phyloP scores from a whole-genome alignment of 2,329 filamentous ascomycete genomes.

The Zopfia rhizophila region DNA sequence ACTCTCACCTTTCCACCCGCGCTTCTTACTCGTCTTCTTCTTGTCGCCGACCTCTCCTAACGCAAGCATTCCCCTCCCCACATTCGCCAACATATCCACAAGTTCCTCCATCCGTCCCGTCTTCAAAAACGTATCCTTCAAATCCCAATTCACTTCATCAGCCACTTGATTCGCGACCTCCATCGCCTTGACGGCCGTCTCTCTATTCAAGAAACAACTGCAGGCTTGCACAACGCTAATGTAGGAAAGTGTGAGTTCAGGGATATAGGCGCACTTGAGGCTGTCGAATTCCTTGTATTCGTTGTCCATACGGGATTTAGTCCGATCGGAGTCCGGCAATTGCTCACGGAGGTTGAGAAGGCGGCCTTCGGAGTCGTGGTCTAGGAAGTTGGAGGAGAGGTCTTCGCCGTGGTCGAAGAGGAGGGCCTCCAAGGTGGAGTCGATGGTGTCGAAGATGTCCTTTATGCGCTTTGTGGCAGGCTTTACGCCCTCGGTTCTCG shows the following conservation, averaged over 20 bases:
- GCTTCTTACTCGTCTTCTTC: constrained; percentile 54
- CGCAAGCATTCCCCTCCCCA: constrained; percentile 75
- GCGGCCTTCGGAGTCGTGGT: constrained; percentile 3
- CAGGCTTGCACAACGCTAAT: constrained; percentile 83
- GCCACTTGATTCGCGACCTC: constrained; percentile 82
- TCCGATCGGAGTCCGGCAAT: neutral
- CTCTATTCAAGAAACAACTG: constrained; percentile 77
- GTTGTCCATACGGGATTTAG: constrained; percentile 52
- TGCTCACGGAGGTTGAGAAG: too few relatives aligned
- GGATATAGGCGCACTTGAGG: constrained; percentile 82
- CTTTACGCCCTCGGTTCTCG: constrained; percentile 22
- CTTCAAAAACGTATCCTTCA: constrained; percentile 51
- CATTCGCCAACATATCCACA: constrained; percentile 73
- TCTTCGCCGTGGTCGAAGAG: too few relatives aligned
- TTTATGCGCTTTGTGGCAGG: constrained; percentile 46
- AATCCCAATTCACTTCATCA: constrained; percentile 37
- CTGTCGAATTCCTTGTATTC: constrained; percentile 70
- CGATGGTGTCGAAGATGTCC: constrained; percentile 52
- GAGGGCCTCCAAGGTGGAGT: constrained; percentile 50
- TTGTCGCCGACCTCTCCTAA: constrained; percentile 53
- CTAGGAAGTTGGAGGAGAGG: constrained; percentile 29
- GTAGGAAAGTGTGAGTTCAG: constrained; percentile 86
- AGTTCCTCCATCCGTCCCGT: constrained; percentile 58
- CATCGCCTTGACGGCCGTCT: constrained; percentile 85
- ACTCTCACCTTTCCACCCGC: constrained; percentile 54